Evolutionary conservation across 2,329 filamentous ascomycete genomes (phyloP).

Genomic region (Zymoseptoria ardabiliae): DNA sequence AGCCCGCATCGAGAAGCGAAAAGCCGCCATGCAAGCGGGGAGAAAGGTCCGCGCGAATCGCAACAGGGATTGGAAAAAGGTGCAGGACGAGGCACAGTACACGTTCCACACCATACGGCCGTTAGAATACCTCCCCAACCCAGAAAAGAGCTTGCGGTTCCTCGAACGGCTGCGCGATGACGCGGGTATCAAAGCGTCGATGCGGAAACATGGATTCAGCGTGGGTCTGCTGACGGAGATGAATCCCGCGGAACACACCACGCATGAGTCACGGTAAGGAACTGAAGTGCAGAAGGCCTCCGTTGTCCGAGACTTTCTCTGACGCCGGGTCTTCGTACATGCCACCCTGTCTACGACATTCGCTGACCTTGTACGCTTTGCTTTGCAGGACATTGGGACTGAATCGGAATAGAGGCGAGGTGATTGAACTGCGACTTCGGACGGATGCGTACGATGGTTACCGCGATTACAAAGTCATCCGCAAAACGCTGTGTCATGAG

Average conservation of each 20-base stretch:
- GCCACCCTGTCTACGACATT: no score
- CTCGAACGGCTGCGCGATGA: conserved; percentile 72
- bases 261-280: no score
- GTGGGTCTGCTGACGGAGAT: conserved; percentile 90
- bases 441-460: conserved; percentile 94
- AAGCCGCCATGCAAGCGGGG: conserved; percentile 33
- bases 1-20: conserved; percentile 38
- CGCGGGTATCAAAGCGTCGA: conserved; percentile 73
- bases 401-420: conserved; percentile 80
- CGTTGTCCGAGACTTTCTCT: no score
- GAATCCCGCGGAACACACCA: conserved; percentile 80
- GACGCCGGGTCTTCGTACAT: no score
- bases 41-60: conserved; percentile 29
- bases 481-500: conserved; percentile 90
- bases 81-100: conserved; percentile 58
- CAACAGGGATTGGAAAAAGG: conserved; percentile 40
- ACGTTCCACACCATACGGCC: conserved; percentile 75
- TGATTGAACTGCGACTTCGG: conserved; percentile 82
- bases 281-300: no score
- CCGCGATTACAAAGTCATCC: conserved; percentile 82
- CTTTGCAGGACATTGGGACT: no score
- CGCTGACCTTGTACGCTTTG: no score
- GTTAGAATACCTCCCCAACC: conserved; percentile 68
- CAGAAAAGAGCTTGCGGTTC: conserved; percentile 62
- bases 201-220: conserved; percentile 76